A percentile compares a stretch with the other conserved stretches of the same genome.
Evolutionary conservation across 768 basidiomycete genomes (phyloP).

Genomic region (Amanita rubescens): DNA sequence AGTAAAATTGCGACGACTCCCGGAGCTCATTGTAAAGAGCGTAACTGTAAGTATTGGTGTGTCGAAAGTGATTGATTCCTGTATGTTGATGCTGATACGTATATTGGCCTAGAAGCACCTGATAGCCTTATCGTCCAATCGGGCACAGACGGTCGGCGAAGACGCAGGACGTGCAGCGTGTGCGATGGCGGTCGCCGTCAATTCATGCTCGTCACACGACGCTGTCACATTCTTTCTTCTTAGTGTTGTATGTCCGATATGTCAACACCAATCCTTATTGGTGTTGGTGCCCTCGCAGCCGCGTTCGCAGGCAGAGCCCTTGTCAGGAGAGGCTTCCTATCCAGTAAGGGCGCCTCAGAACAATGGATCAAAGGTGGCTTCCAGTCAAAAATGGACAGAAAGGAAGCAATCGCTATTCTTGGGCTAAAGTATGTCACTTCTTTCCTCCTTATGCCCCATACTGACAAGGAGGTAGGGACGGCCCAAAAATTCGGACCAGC

Average conservation of each 20-base stretch:
- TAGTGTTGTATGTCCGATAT: constrained; percentile 31
- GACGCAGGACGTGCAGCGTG: too few relatives aligned
- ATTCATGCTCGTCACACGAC: neutral
- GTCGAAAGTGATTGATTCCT: too few relatives aligned
- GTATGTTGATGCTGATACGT: too few relatives aligned
- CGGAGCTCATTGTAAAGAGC: neutral
- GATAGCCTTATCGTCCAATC: neutral
- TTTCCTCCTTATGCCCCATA: constrained; percentile 2
- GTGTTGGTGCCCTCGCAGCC: constrained; percentile 70
- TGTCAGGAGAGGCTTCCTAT: constrained; percentile 52
- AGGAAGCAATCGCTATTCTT: constrained; percentile 86
- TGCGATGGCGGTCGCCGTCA: too few relatives aligned
- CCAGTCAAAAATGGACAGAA: constrained; percentile 91
- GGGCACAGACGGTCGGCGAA: neutral
- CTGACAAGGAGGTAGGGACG: constrained; percentile 53
- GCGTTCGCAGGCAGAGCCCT: constrained; percentile 70
- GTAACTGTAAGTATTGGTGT: neutral
- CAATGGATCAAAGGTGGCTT: constrained; percentile 94
- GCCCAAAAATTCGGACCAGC: constrained; percentile 60
- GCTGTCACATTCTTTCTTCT: neutral
- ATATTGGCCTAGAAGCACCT: neutral
- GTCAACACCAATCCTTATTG: constrained; percentile 74
- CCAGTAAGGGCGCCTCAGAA: constrained; percentile 58
- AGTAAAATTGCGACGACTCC: neutral
- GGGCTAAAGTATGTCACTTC: constrained; percentile 73